Conservation (phyloP, 352 stramenopile genomes). For the Phytophthora megakarya region DNA sequence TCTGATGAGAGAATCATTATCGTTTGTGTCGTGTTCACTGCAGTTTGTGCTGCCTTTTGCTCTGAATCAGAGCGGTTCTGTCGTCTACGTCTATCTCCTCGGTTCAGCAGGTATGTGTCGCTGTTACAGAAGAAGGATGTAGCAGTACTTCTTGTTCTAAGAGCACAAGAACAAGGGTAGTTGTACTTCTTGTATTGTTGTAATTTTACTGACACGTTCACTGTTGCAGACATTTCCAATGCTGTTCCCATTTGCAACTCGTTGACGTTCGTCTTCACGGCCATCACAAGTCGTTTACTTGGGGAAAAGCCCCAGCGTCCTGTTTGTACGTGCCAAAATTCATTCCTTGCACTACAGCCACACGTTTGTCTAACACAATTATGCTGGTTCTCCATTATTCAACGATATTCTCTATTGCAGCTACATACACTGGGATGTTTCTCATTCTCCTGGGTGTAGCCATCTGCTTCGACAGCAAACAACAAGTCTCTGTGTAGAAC, state of each 20-base stretch:
- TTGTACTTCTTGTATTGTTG: too few species aligned
- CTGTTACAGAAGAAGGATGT: too few species aligned
- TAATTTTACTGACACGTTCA: too few species aligned
- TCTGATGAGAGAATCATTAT: background rate
- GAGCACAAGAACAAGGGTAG: too few species aligned
- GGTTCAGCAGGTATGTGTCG: constrained; percentile 58
- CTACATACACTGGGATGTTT: constrained; percentile 65
- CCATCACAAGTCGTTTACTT: constrained; percentile 73
- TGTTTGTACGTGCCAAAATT: constrained; percentile 49
- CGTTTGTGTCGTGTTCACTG: background rate
- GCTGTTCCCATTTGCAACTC: constrained; percentile 91
- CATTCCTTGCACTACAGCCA: background rate
- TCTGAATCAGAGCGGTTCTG: constrained; percentile 84
- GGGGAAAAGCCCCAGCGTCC: constrained; percentile 75
- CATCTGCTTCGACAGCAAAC: constrained; percentile 76
- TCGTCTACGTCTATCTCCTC: constrained; percentile 81
- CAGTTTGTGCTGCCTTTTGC: constrained; percentile 85
- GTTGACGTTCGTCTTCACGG: constrained; percentile 89
- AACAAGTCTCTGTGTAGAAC: background rate
- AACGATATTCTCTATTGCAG: constrained; percentile 24
- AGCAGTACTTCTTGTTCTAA: too few species aligned
- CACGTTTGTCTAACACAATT: background rate
- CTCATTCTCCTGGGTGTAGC: constrained; percentile 65
- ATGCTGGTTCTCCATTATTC: background rate
- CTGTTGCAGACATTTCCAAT: constrained; percentile 73